Evolutionary conservation across 1,139 yeast genomes (phyloP), one percentile per base, ranked within the genome.

Genomic region (Suhomyces anneliseae): DNA sequence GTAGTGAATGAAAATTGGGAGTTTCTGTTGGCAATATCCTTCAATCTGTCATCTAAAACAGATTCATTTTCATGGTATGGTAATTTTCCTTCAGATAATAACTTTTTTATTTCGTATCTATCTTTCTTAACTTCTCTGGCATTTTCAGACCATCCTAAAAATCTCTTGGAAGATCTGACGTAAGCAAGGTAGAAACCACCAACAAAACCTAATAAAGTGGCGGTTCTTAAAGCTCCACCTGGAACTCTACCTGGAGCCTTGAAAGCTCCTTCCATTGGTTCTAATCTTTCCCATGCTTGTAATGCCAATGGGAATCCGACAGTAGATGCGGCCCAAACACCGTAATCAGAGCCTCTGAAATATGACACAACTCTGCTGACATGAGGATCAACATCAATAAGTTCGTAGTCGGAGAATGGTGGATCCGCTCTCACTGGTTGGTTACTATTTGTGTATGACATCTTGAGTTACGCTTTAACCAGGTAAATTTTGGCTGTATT

Each of bases 371-470:
- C 96, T 54, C 89, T 76, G 46, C 66, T 61, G 68, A 88, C 86
- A 55, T 84, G 83, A 38, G 96, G 96, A 65, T 89, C 96, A 47
- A 81, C 78, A 64, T 89, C 96, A 61, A 89, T 89, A 49, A 75
- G 63, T 59, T 76, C 81, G 55, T 74, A 74, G 58, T 75, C 79
- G 15, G 77, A 64, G 50, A 66, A 65, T 34, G 75, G 69, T 36
- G 78, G 74, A 27, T 69, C 72, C 19, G 74, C 65, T 64, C 80
- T 73, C 34, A 75, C 68, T 45, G 80, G 80, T 56, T 68, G 66
- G 57, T 72, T 69, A 45, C 62, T 62, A 52, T 66, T 63, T 49
- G 66, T 69, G 62, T 74, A 74, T 34, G 79, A 74, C 79, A 75
- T 74, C 36, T 45, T 48, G 39, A 40, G 48, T 39, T 39, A 36